phyloP scores from a whole-genome alignment of 1,284 basidiomycete species.

The Schizopora paradoxa region DNA sequence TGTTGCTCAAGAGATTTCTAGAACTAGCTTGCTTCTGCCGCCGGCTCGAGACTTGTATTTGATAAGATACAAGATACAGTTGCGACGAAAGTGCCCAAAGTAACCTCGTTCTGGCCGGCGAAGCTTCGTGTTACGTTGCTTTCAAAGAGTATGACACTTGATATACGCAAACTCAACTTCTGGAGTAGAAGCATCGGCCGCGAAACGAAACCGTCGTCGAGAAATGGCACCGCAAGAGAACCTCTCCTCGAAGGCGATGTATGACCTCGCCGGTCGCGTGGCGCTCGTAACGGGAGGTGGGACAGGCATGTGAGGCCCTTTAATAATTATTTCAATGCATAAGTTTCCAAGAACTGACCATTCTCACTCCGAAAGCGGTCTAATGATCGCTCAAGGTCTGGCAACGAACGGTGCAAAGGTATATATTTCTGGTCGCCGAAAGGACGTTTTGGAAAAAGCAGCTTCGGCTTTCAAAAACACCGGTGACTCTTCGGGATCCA shows the following conservation, averaged over 20 bases:
- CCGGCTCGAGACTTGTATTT: too few species aligned
- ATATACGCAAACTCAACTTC: too few species aligned
- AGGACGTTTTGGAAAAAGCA: slow-evolving; percentile 22
- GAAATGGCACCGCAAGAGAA: too few species aligned
- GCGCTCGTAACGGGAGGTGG: slow-evolving; percentile 32
- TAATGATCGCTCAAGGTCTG: slow-evolving; percentile 35
- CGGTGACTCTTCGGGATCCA: slow-evolving; percentile 9
- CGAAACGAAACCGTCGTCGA: too few species aligned
- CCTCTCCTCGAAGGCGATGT: slow-evolving; percentile 15
- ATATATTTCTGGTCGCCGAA: slow-evolving; percentile 29
- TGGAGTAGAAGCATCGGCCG: too few species aligned
- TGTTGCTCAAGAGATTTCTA: too few species aligned
- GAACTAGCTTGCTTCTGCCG: too few species aligned
- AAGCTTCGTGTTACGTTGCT: too few species aligned
- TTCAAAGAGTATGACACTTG: too few species aligned
- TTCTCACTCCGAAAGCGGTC: slow-evolving; percentile 21
- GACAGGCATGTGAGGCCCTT: slow-evolving; percentile 26
- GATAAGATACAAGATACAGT: too few species aligned
- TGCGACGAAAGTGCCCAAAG: too few species aligned
- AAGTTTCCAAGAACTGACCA: background rate
- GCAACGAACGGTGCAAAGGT: slow-evolving; percentile 35
- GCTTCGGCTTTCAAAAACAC: slow-evolving; percentile 16
- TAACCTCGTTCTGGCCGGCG: too few species aligned
- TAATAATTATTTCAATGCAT: background rate
- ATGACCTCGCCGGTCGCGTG: slow-evolving; percentile 23